Percentiles rank a stretch among this genome's conserved stretches.
phyloP scores from a whole-genome alignment of 2,329 filamentous ascomycete species.

The Calonectria leucothoes region DNA sequence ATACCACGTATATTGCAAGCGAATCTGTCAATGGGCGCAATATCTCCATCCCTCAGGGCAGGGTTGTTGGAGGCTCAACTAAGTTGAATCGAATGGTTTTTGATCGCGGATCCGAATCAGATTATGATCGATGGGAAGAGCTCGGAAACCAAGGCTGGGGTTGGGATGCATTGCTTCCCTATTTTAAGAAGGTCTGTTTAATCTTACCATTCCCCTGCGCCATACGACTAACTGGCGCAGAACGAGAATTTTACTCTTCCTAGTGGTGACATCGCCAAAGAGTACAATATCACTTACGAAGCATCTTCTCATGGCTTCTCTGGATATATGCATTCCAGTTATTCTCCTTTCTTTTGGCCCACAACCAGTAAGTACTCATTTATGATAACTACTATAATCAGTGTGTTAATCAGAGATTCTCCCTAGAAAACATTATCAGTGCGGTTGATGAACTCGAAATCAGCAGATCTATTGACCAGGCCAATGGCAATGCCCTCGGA shows the following conservation, averaged over 20 bases:
- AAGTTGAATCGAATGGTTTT: conserved; percentile 55
- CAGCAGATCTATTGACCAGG: conserved; percentile 26
- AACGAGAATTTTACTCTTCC: conserved; percentile 33
- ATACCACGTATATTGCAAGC: conserved; percentile 26
- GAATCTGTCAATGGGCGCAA: conserved; percentile 27
- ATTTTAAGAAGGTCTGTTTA: conserved; percentile 54
- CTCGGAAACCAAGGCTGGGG: conserved; percentile 59
- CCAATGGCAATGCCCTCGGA: conserved; percentile 31
- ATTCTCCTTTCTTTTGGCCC: conserved; percentile 39
- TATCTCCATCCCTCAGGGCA: conserved; percentile 37
- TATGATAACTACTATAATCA: fast-evolving
- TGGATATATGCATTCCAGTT: conserved; percentile 31
- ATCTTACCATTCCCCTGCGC: fast-evolving
- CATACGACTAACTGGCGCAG: neutral
- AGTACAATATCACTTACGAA: conserved; percentile 32
- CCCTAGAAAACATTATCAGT: conserved; percentile 26
- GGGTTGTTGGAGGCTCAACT: conserved; percentile 54
- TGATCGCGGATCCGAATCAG: conserved; percentile 49
- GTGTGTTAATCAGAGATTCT: neutral
- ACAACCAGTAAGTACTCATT: conserved; percentile 31
- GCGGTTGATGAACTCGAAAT: conserved; percentile 30
- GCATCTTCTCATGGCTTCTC: conserved; percentile 26
- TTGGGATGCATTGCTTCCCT: conserved; percentile 52
- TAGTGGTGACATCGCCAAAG: conserved; percentile 13
- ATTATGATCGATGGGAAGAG: conserved; percentile 58